Evolutionary conservation across 2,329 filamentous ascomycete genomes (phyloP).

Genomic region (Apiospora arundinis): DNA sequence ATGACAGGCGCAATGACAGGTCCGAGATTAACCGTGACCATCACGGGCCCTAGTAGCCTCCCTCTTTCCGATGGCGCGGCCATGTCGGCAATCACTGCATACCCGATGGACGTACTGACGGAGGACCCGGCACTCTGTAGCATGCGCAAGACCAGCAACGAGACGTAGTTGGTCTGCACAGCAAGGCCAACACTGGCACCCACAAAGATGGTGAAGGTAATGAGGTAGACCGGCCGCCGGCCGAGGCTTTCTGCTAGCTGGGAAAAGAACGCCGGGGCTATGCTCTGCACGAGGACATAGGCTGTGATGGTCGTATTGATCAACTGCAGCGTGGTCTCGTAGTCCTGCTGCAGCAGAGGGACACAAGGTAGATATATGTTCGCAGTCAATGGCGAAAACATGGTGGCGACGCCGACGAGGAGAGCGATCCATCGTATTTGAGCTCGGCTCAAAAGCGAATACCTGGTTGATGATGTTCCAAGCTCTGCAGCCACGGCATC

Average conservation of each 20-base stretch:
- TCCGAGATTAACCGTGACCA: not conserved
- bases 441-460: too few species aligned
- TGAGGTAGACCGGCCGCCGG: constrained; percentile 46
- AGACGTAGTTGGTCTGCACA: constrained; percentile 25
- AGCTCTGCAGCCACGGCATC: too few species aligned
- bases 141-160: constrained; percentile 26
- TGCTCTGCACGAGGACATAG: constrained; percentile 44
- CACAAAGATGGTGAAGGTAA: constrained; percentile 44
- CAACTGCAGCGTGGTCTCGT: not conserved
- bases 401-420: not conserved
- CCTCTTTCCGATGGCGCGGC: constrained; percentile 21
- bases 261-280: constrained; percentile 48
- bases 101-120: constrained; percentile 26
- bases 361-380: not conserved
- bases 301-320: not conserved
- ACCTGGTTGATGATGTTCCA: too few species aligned
- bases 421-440: too few species aligned
- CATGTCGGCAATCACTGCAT: constrained; percentile 32
- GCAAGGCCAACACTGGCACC: constrained; percentile 38
- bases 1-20: not conserved
- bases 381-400: not conserved
- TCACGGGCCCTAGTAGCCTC: not conserved
- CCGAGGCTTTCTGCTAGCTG: constrained; percentile 47
- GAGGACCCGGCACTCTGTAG: constrained; percentile 29
- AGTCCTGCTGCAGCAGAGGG: not conserved